These are phyloP conservation scores for Triadica sebifera DNA, from an alignment of 345 rosid genomes.

Conservation along the genomic window DNA sequence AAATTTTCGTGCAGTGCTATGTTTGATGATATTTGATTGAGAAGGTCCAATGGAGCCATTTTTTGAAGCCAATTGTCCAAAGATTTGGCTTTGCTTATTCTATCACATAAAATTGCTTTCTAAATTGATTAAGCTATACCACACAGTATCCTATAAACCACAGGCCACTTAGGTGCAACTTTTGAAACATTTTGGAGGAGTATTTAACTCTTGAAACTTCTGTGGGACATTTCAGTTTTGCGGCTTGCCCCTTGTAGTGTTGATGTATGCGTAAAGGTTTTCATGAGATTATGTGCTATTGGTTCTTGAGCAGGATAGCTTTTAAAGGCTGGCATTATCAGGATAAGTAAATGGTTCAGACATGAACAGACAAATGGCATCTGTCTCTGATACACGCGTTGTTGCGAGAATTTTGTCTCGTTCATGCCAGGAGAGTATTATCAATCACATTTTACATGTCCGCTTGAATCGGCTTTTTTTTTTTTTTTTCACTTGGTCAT, in stretches of 20 bases:
- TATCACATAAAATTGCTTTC: not conserved
- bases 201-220: not conserved
- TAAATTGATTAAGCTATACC: not conserved
- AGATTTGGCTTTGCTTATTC: not conserved
- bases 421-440: not conserved
- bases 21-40: not conserved
- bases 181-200: not conserved
- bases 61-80: not conserved
- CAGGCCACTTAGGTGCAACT: not conserved
- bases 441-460: not conserved
- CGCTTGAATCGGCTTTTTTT: not conserved
- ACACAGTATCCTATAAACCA: not conserved
- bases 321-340: too few species aligned
- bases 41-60: not conserved
- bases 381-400: not conserved
- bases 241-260: not conserved
- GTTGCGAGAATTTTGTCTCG: not conserved
- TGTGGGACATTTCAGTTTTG: not conserved
- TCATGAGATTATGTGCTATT: not conserved
- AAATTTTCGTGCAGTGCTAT: not conserved
- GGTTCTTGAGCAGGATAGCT: not conserved
- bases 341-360: not conserved
- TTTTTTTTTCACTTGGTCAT: conserved; percentile 15
- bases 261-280: not conserved
- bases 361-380: not conserved